Conservation (phyloP, 768 basidiomycete genomes). For the Phlebiopsis gigantea region DNA sequence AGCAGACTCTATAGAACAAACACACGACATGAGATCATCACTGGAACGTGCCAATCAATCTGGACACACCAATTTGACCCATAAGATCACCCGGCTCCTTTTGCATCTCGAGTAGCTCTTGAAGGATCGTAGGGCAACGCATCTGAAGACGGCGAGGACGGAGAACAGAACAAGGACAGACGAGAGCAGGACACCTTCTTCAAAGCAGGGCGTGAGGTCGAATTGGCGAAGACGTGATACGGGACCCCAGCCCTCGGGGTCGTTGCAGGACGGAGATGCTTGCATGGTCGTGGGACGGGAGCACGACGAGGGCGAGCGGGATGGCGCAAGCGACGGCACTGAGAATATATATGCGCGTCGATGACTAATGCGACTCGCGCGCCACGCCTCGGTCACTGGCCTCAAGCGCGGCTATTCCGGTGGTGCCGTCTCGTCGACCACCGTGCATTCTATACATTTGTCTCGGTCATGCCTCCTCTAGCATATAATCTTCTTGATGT, state of each 20-base stretch:
- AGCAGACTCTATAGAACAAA: slow-evolving; percentile 40
- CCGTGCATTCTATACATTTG: too few species aligned
- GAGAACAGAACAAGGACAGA: slow-evolving; percentile 42
- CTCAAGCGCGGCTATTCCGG: background rate
- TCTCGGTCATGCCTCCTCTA: too few species aligned
- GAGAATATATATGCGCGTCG: background rate
- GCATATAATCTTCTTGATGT: background rate
- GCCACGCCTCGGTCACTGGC: background rate
- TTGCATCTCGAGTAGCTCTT: slow-evolving; percentile 31
- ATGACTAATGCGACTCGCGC: background rate
- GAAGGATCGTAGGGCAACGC: slow-evolving; percentile 26
- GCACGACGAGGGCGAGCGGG: slow-evolving; percentile 19
- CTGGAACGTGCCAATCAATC: too few species aligned
- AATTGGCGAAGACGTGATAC: slow-evolving; percentile 58
- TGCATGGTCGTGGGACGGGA: slow-evolving; percentile 14
- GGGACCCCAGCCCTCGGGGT: slow-evolving; percentile 61
- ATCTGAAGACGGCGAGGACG: slow-evolving; percentile 35
- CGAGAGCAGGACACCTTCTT: slow-evolving; percentile 65
- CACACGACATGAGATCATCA: slow-evolving; percentile 2
- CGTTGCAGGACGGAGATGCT: slow-evolving; percentile 33
- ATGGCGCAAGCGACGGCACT: slow-evolving; percentile 19
- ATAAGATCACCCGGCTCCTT: slow-evolving; percentile 47
- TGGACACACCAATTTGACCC: slow-evolving; percentile 65
- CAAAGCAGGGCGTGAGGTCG: slow-evolving; percentile 78
- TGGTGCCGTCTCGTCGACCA: too few species aligned